Conservation (phyloP, 805 yeast genomes). For the Komagataella mondaviorum region DNA sequence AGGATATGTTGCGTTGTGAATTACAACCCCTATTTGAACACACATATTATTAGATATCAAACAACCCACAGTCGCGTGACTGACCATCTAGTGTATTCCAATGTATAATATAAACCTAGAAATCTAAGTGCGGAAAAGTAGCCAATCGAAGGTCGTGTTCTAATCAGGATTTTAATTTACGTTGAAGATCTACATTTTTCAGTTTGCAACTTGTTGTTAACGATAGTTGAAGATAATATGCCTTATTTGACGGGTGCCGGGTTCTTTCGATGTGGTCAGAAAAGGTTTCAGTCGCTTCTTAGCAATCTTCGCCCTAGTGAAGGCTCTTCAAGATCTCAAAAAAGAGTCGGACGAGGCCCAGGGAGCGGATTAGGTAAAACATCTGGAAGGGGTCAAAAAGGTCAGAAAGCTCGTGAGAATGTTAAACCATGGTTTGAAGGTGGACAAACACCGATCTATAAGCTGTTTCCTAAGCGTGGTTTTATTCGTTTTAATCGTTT, state of each 20-base stretch:
- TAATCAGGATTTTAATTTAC: not conserved
- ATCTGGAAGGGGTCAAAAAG: conserved; percentile 94
- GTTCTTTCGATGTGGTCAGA: not conserved
- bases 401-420: conserved; percentile 91
- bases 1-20: too few species aligned
- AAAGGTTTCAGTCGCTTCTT: not conserved
- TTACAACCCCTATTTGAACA: too few species aligned
- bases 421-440: conserved; percentile 96
- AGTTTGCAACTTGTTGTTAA: not conserved
- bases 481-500: conserved; percentile 53
- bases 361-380: conserved; percentile 90
- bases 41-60: too few species aligned
- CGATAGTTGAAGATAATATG: not conserved
- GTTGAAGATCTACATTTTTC: not conserved
- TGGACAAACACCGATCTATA: conserved; percentile 91
- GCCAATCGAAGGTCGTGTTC: not conserved
- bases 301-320: conserved; percentile 1
- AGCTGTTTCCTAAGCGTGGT: conserved; percentile 80
- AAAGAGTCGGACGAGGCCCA: conserved; percentile 92
- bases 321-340: conserved; percentile 20
- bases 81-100: too few species aligned
- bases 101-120: too few species aligned
- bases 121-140: too few species aligned
- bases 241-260: not conserved
- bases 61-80: too few species aligned